Evolutionary conservation across 2,329 filamentous ascomycete genomes (phyloP).

Genomic region (Proliferodiscus dingleyae): DNA sequence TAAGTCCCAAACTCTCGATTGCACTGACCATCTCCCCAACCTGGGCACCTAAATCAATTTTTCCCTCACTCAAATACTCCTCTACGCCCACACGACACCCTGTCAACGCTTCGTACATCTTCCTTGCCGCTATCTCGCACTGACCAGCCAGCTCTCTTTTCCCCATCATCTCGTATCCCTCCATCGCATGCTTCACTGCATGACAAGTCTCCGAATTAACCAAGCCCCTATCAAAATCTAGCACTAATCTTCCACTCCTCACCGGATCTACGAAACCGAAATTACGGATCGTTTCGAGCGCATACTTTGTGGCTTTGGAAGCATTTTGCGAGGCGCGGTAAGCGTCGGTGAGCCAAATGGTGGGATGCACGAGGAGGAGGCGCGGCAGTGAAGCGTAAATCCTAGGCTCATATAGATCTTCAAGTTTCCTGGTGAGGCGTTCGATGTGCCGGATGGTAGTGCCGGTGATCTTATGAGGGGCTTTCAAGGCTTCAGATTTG

Average conservation of each 20-base stretch:
- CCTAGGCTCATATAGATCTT: conserved; percentile 9
- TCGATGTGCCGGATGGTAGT: conserved; percentile 10
- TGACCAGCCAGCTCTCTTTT: not conserved
- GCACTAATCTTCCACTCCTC: not conserved
- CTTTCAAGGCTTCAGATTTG: conserved; percentile 7
- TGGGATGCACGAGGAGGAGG: conserved; percentile 13
- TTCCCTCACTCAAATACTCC: conserved; percentile 3
- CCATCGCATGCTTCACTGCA: conserved; percentile 7
- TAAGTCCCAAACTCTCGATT: too few relatives aligned
- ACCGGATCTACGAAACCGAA: conserved; percentile 13
- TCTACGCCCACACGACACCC: conserved; percentile 13
- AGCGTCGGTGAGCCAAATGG: conserved; percentile 14
- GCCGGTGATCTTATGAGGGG: not conserved
- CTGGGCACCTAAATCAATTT: too few relatives aligned
- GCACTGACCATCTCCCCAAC: too few relatives aligned
- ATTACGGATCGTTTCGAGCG: conserved; percentile 12
- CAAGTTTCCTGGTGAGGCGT: conserved; percentile 8
- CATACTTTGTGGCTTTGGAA: conserved; percentile 10
- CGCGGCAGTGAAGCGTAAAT: conserved; percentile 11
- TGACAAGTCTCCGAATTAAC: conserved; percentile 14
- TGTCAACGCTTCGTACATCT: conserved; percentile 11
- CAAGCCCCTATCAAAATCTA: conserved; percentile 10
- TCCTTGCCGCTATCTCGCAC: conserved; percentile 9
- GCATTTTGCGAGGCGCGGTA: conserved; percentile 5
- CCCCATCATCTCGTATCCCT: conserved; percentile 8